phyloP scores from a whole-genome alignment of 2,329 filamentous ascomycete genomes.

The Colletotrichum tabaci region DNA sequence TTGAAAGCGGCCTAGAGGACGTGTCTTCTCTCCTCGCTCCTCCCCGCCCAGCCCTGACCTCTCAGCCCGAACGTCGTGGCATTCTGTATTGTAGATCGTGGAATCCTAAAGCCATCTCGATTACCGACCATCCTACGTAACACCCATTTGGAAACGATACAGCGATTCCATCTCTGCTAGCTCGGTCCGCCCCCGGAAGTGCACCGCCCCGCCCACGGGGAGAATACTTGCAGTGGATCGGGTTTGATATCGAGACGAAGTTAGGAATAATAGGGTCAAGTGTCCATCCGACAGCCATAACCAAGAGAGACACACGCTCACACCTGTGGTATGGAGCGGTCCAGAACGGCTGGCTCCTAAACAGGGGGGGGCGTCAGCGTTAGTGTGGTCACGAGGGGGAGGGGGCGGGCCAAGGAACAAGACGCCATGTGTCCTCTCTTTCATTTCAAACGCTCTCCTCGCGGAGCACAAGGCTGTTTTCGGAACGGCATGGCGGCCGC shows the following conservation, averaged over 20 bases:
- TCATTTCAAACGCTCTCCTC: not conserved
- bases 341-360: conserved; percentile 13
- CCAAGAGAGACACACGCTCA: conserved; percentile 11
- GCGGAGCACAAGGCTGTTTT: conserved; percentile 28
- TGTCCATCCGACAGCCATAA: conserved; percentile 13
- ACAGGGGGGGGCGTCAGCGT: too few relatives aligned
- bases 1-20: conserved; percentile 19
- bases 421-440: not conserved
- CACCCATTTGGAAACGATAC: conserved; percentile 27
- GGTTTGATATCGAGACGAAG: not conserved
- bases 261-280: conserved; percentile 23
- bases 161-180: conserved; percentile 1
- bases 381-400: conserved; percentile 15
- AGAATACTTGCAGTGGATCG: not conserved
- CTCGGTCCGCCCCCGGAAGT: not conserved
- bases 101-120: conserved; percentile 28
- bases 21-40: not conserved
- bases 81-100: conserved; percentile 19
- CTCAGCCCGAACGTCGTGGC: conserved; percentile 1
- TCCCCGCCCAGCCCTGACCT: not conserved
- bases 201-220: not conserved
- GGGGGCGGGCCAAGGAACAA: not conserved
- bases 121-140: conserved; percentile 18
- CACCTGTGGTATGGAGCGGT: conserved; percentile 25
- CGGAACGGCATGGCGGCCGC: conserved; percentile 19